These are phyloP conservation scores for Teunomyces aglyptinius DNA, from an alignment of 805 yeast genomes.

Conservation along the genomic window DNA sequence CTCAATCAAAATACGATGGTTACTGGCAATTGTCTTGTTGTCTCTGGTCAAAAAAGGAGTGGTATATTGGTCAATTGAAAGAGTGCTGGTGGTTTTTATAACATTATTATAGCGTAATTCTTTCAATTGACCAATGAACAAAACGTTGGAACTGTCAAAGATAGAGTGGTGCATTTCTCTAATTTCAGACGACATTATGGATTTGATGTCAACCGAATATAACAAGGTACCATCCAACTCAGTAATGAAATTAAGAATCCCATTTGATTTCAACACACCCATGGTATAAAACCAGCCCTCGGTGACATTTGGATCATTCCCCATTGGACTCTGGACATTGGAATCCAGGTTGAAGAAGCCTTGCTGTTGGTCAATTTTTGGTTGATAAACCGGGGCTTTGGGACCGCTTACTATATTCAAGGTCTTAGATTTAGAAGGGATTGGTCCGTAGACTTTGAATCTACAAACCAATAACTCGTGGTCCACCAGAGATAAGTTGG, in stretches of 20 bases:
- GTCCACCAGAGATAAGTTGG: constrained; percentile 19
- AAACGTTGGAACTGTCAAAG: constrained; percentile 54
- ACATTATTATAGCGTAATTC: constrained; percentile 49
- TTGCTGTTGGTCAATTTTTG: constrained; percentile 8
- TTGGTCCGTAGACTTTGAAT: constrained; percentile 64
- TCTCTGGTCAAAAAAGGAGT: constrained; percentile 33
- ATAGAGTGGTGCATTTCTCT: constrained; percentile 63
- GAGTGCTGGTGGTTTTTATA: constrained; percentile 29
- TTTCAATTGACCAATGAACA: constrained; percentile 57
- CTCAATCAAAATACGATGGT: constrained; percentile 50
- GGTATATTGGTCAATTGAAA: constrained; percentile 19
- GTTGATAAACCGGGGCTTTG: constrained; percentile 34
- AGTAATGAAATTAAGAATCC: constrained; percentile 55
- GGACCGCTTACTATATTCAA: constrained; percentile 37
- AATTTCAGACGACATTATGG: constrained; percentile 57
- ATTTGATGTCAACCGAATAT: constrained; percentile 55
- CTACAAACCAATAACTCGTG: constrained; percentile 57
- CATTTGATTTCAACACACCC: constrained; percentile 67
- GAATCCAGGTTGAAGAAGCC: not conserved
- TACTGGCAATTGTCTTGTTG: constrained; percentile 30
- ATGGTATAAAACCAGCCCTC: constrained; percentile 74
- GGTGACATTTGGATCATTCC: constrained; percentile 14
- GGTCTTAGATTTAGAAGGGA: constrained; percentile 41
- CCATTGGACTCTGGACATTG: constrained; percentile 4
- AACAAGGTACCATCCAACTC: constrained; percentile 64